Evolutionary conservation across 768 basidiomycete genomes (phyloP), one percentile per base, ranked within the genome.

Genomic region (Gyrodon lividus): DNA sequence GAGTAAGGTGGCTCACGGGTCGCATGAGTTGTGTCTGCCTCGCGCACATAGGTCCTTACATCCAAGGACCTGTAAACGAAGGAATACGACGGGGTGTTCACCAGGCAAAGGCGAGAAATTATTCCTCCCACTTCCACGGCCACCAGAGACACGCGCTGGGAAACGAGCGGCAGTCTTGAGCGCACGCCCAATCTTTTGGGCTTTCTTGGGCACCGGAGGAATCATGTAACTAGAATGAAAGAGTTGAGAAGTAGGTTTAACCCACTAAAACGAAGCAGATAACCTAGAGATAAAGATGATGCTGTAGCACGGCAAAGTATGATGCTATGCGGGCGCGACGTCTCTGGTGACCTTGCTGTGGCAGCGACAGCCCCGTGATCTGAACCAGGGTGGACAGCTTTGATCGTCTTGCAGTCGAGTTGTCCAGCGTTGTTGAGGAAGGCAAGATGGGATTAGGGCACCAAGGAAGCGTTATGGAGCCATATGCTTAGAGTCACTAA

Each of bases 11-110:
- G 78, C 88, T 64, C 62, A 92, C 82, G 90, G 89, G 66, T 92
- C 90, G 60, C 85, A 87, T 31, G 72, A 76, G n/a, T 84, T 82
- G 57, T 80, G 82, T 42, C 79, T 78, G 63, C 87, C 82, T 59
- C 85, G 87, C 7, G 83, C 72, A 17, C 78, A 66, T 24, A 92
- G 73, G 47, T 80, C 74, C 17, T 69, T 77, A 62, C 88, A 88
- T 4, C 80, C 77, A 5, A 89, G 48, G 16, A 92, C 76, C 63
- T 88, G 87, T 1, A 92, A 72, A 19, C 86, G 74, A 30, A 91
- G 77, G 22, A 84, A 59, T 30, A 86, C 85, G 50, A 87, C 61
- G 1, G 90, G 87, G 0, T 69, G 69, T 64, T 92, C 89, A 16
- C 86, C 86, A 0, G 77, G 76, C 3, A 68, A 57, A 0, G 86